phyloP scores from a whole-genome alignment of 2,329 filamentous ascomycete genomes.

The Fusarium drepaniforme region DNA sequence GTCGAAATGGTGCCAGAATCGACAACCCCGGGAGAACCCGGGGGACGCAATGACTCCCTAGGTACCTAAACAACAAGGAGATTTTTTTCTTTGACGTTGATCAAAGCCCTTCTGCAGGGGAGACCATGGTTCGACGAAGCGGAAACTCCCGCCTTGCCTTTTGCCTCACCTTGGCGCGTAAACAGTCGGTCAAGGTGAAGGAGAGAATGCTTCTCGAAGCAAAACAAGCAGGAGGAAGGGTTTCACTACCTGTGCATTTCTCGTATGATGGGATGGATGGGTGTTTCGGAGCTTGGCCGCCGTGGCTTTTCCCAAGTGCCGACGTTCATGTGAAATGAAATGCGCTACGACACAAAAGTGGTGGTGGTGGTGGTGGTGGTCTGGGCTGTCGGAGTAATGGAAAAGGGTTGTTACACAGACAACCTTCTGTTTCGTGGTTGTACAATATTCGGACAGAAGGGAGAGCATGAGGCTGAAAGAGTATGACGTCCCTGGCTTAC shows the following conservation, averaged over 20 bases:
- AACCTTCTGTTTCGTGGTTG: not conserved
- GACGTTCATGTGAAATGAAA: conserved; percentile 17
- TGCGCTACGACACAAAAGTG: not conserved
- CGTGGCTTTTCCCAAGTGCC: conserved; percentile 15
- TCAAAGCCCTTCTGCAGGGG: not conserved
- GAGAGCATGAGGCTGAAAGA: conserved; percentile 7
- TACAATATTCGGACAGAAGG: conserved; percentile 10
- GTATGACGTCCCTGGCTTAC: not conserved
- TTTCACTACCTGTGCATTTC: not conserved
- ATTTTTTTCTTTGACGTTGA: not conserved
- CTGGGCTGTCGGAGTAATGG: conserved; percentile 17
- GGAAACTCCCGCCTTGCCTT: not conserved
- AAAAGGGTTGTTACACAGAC: conserved; percentile 8
- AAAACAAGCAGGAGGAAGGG: not conserved
- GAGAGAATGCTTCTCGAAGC: not conserved
- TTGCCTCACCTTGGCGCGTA: not conserved
- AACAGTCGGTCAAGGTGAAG: conserved; percentile 1
- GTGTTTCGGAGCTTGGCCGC: not conserved
- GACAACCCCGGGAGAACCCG: conserved; percentile 12
- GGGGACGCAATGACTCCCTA: not conserved
- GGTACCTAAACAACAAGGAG: not conserved
- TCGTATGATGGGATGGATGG: conserved; percentile 21
- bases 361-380: not conserved
- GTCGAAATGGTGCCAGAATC: conserved; percentile 1
- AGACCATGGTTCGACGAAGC: not conserved